Evolutionary conservation across 1,284 basidiomycete species (phyloP).

Genomic region (Irpex sp.): DNA sequence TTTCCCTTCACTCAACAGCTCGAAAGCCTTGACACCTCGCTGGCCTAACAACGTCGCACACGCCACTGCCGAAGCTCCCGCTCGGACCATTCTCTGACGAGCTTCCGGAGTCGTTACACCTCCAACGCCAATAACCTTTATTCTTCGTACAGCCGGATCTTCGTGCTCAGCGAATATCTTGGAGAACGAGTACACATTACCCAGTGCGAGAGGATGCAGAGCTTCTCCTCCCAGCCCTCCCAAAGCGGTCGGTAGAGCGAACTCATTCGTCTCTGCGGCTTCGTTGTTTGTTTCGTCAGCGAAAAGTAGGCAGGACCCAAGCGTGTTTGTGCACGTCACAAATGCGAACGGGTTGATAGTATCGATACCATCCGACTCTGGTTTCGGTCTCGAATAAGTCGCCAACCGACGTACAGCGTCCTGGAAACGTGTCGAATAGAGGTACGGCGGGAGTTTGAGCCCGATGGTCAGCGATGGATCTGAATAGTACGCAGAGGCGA

Average conservation of each 20-base stretch:
- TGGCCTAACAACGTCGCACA: slow-evolving; percentile 70
- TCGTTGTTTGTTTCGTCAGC: slow-evolving; percentile 37
- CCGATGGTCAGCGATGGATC: slow-evolving; percentile 63
- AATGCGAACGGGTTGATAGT: slow-evolving; percentile 27
- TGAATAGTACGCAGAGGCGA: slow-evolving; percentile 39
- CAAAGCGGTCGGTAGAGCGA: slow-evolving; percentile 54
- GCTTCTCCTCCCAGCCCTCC: slow-evolving; percentile 74
- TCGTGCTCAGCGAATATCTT: slow-evolving; percentile 40
- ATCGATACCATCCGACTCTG: slow-evolving; percentile 29
- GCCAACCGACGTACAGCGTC: slow-evolving; percentile 43
- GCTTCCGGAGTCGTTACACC: slow-evolving; percentile 63
- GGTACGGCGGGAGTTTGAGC: slow-evolving; percentile 77
- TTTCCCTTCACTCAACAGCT: not conserved
- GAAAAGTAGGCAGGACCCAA: slow-evolving; percentile 65
- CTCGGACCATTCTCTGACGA: slow-evolving; percentile 57
- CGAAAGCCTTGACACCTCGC: slow-evolving; percentile 59
- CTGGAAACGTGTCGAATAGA: slow-evolving; percentile 55
- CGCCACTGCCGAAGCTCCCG: slow-evolving; percentile 66
- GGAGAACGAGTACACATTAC: slow-evolving; percentile 63
- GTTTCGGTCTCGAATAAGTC: slow-evolving; percentile 27
- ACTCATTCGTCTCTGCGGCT: slow-evolving; percentile 17
- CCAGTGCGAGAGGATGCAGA: slow-evolving; percentile 69
- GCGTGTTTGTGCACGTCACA: slow-evolving; percentile 72
- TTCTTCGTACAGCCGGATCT: slow-evolving; percentile 36
- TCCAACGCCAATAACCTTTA: slow-evolving; percentile 69